Conservation (phyloP, 441 rosid species). For the Breynia disticha region DNA sequence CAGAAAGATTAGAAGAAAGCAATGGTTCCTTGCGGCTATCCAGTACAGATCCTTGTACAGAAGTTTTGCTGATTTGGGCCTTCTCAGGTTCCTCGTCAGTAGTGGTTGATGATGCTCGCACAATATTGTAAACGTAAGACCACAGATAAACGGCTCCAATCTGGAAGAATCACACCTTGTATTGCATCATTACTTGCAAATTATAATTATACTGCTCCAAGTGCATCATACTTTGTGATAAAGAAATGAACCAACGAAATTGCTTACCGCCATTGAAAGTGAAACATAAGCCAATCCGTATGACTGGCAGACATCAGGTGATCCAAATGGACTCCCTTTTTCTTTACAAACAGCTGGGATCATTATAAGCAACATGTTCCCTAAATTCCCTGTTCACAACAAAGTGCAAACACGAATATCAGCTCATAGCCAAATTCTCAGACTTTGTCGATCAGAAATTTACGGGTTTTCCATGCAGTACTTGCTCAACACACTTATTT, state of each 20-base stretch:
- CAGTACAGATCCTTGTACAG: slow-evolving; percentile 15
- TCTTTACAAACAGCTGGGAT: slow-evolving; percentile 83
- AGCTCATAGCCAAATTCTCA: too few species aligned
- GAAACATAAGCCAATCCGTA: slow-evolving; percentile 64
- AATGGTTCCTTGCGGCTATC: slow-evolving; percentile 36
- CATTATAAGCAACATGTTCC: slow-evolving; percentile 65
- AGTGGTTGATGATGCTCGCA: slow-evolving; percentile 34
- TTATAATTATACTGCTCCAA: not conserved
- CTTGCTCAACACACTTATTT: too few species aligned
- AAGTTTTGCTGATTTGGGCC: slow-evolving; percentile 5
- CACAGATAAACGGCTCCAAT: slow-evolving; percentile 69
- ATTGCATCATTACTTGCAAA: too few species aligned
- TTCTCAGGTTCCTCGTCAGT: slow-evolving; percentile 13
- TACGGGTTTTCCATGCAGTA: too few species aligned
- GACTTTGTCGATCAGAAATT: too few species aligned
- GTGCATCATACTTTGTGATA: not conserved
- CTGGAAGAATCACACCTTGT: slow-evolving; percentile 20
- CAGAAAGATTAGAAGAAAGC: slow-evolving; percentile 28
- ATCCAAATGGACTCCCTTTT: slow-evolving; percentile 71
- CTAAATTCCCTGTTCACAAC: slow-evolving; percentile 52
- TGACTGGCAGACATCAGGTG: slow-evolving; percentile 41
- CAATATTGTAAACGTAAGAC: slow-evolving; percentile 74
- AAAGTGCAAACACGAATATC: not conserved
- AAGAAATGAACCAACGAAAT: not conserved
- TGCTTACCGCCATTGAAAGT: slow-evolving; percentile 81